Evolutionary conservation across 257 asterid genomes (phyloP).

Genomic region (Solanum etuberosum): DNA sequence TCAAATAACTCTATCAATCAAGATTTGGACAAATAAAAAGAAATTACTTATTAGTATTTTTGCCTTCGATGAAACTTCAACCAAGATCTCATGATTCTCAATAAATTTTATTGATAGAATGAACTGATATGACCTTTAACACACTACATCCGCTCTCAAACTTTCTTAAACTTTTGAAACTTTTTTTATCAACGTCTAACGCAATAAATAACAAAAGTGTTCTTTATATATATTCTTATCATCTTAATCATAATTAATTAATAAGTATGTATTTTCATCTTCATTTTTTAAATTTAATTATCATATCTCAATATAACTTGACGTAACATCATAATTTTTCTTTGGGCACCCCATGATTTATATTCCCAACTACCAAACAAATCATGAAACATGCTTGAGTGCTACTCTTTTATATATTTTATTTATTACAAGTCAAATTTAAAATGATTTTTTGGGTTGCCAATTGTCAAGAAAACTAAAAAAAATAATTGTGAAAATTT

Average conservation of each 20-base stretch:
- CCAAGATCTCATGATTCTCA: neutral
- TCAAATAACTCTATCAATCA: neutral
- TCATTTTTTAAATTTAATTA: neutral
- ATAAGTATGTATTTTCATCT: neutral
- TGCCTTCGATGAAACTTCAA: neutral
- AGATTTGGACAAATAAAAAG: neutral
- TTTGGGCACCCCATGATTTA: neutral
- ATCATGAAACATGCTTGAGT: neutral
- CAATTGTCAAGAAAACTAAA: neutral
- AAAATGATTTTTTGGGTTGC: neutral
- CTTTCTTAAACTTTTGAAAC: neutral
- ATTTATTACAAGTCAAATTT: neutral
- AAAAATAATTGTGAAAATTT: neutral
- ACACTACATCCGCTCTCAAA: neutral
- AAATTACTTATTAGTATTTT: neutral
- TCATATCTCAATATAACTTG: neutral
- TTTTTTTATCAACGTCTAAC: neutral
- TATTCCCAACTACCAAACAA: neutral
- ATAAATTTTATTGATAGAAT: neutral
- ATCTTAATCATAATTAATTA: neutral
- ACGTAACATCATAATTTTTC: neutral
- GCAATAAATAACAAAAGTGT: neutral
- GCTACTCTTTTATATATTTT: neutral
- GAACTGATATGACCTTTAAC: neutral
- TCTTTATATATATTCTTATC: neutral